These are phyloP conservation scores for Groenewaldozyma tartarivorans DNA, from an alignment of 805 yeast species.

Conservation along the genomic window DNA sequence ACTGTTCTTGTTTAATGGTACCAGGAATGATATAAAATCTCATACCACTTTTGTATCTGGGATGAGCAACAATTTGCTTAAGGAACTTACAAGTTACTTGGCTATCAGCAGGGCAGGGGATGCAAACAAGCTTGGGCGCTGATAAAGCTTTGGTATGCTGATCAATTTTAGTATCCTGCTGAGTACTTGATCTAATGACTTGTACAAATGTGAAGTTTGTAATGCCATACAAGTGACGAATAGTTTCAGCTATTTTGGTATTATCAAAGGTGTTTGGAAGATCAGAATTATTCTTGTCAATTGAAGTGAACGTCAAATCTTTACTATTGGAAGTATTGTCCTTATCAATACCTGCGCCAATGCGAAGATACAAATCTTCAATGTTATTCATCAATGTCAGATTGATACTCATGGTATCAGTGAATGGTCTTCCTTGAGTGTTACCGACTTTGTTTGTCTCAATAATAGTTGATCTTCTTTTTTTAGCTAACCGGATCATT, in stretches of 20 bases:
- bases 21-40: constrained; percentile 47
- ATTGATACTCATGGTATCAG: constrained; percentile 10
- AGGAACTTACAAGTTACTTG: constrained; percentile 35
- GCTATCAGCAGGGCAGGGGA: constrained; percentile 7
- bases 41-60: constrained; percentile 55
- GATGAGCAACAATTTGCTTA: constrained; percentile 50
- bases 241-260: constrained; percentile 8
- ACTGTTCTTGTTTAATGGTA: constrained; percentile 4
- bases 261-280: constrained; percentile 3
- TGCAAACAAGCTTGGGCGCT: constrained; percentile 13
- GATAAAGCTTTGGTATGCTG: constrained; percentile 4
- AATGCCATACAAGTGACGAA: constrained; percentile 7
- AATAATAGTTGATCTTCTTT: not conserved
- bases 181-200: constrained; percentile 13
- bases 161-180: constrained; percentile 2
- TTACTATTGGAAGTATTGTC: not conserved
- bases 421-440: constrained; percentile 15
- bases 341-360: not conserved
- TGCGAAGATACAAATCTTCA: constrained; percentile 4
- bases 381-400: constrained; percentile 3
- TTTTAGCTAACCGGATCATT: not conserved
- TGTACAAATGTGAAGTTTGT: constrained; percentile 13
- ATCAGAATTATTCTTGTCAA: not conserved
- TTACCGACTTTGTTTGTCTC: not conserved
- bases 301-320: not conserved